Evolutionary conservation across 768 basidiomycete genomes (phyloP).

Genomic region (Daedalea quercina): DNA sequence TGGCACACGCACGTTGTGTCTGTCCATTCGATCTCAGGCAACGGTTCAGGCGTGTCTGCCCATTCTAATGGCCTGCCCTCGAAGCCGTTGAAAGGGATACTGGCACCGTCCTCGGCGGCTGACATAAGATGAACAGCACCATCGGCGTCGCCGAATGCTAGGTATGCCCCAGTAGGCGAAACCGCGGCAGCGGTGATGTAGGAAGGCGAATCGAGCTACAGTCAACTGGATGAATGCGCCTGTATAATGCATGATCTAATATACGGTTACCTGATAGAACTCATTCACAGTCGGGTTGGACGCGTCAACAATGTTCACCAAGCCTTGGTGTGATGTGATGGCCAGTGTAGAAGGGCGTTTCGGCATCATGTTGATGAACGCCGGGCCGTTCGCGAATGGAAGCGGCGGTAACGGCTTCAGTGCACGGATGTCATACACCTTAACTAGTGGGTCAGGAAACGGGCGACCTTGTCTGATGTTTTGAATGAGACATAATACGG

Average conservation of each 20-base stretch:
- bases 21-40: constrained; percentile 75
- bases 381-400: constrained; percentile 80
- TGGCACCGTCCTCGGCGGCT: constrained; percentile 56
- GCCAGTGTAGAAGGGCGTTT: constrained; percentile 68
- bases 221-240: background rate
- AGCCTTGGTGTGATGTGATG: constrained; percentile 73
- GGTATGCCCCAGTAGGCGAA: constrained; percentile 82
- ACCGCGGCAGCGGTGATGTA: constrained; percentile 77
- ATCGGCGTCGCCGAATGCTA: constrained; percentile 88
- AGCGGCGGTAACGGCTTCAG: constrained; percentile 80
- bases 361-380: constrained; percentile 78
- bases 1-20: constrained; percentile 59
- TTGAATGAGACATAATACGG: background rate
- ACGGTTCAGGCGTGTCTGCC: constrained; percentile 65
- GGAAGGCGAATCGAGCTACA: constrained; percentile 64
- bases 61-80: constrained; percentile 83
- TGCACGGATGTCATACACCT: constrained; percentile 84
- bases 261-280: constrained; percentile 68
- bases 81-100: constrained; percentile 79
- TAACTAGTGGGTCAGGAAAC: constrained; percentile 86
- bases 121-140: constrained; percentile 79
- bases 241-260: background rate
- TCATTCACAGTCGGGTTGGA: constrained; percentile 62
- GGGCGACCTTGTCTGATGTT: constrained; percentile 72
- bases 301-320: constrained; percentile 81